phyloP scores from a whole-genome alignment of 768 basidiomycete genomes.

The Rhizopogon sp. region DNA sequence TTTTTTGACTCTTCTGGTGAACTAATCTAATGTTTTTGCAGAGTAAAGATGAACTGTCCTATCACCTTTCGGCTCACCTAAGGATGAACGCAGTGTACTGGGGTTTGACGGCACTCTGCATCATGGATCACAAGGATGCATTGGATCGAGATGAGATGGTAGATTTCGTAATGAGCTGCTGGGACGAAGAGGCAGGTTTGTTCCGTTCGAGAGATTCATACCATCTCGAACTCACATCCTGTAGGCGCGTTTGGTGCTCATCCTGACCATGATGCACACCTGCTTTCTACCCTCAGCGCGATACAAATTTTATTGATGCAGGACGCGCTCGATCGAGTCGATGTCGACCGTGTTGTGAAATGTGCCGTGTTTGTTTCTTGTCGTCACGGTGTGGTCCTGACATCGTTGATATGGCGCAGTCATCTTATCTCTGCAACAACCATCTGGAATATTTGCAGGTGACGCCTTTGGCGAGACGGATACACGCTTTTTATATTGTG shows the following conservation, averaged over 20 bases:
- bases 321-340: conserved; percentile 68
- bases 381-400: background rate
- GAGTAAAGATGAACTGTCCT: conserved; percentile 80
- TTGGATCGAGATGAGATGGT: conserved; percentile 82
- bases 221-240: background rate
- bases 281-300: conserved; percentile 83
- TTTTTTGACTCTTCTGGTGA: background rate
- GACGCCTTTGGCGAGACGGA: conserved; percentile 91
- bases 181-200: conserved; percentile 83
- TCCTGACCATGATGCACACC: conserved; percentile 89
- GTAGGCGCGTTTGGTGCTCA: conserved; percentile 90
- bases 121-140: conserved; percentile 77
- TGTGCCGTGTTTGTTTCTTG: conserved; percentile 44
- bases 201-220: conserved; percentile 5
- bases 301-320: conserved; percentile 90
- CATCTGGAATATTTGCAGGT: conserved; percentile 85
- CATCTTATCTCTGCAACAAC: conserved; percentile 79
- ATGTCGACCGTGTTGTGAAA: conserved; percentile 63
- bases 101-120: conserved; percentile 84
- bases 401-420: conserved; percentile 39
- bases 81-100: conserved; percentile 96
- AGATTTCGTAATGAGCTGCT: conserved; percentile 88
- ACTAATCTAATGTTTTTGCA: conserved; percentile 22
- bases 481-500: conserved; percentile 87
- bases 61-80: conserved; percentile 89